Conservation (phyloP, 2,329 filamentous ascomycete genomes). For the Chaetomium strumarium region DNA sequence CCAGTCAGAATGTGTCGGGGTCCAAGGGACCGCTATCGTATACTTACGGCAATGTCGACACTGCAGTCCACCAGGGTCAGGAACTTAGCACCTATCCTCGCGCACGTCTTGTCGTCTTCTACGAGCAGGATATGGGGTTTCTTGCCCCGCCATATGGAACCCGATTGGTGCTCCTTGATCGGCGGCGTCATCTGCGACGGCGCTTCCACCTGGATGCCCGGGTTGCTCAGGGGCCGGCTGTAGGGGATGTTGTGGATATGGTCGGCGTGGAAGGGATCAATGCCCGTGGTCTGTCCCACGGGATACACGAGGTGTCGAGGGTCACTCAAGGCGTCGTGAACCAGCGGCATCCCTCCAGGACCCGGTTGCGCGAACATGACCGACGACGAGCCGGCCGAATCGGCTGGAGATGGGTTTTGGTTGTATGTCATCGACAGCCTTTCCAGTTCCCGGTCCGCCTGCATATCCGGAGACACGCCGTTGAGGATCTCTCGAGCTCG, state of each 20-base stretch:
- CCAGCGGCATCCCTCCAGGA: conserved; percentile 34
- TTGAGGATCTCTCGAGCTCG: conserved; percentile 52
- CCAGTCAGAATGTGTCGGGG: conserved; percentile 1
- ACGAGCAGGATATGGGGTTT: conserved; percentile 83
- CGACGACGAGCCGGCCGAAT: conserved; percentile 43
- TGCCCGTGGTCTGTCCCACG: conserved; percentile 82
- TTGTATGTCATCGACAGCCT: conserved; percentile 48
- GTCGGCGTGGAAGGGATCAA: conserved; percentile 90
- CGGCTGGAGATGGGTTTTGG: conserved; percentile 45
- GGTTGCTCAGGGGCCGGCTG: conserved; percentile 61
- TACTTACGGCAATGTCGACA: conserved; percentile 61
- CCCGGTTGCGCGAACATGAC: conserved; percentile 47
- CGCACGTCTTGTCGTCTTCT: conserved; percentile 69
- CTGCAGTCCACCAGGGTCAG: conserved; percentile 59
- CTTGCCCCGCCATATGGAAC: conserved; percentile 51
- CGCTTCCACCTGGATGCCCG: conserved; percentile 37
- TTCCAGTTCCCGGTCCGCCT: conserved; percentile 50
- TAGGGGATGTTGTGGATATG: conserved; percentile 95
- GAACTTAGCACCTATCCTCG: conserved; percentile 63
- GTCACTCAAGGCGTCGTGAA: conserved; percentile 49
- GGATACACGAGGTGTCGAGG: conserved; percentile 74
- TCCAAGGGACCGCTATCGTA: background rate
- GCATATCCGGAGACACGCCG: conserved; percentile 45
- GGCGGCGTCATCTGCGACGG: conserved; percentile 35
- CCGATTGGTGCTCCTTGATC: conserved; percentile 30